phyloP scores from a whole-genome alignment of 2,329 filamentous ascomycete genomes.

The Clathrospora elynae region DNA sequence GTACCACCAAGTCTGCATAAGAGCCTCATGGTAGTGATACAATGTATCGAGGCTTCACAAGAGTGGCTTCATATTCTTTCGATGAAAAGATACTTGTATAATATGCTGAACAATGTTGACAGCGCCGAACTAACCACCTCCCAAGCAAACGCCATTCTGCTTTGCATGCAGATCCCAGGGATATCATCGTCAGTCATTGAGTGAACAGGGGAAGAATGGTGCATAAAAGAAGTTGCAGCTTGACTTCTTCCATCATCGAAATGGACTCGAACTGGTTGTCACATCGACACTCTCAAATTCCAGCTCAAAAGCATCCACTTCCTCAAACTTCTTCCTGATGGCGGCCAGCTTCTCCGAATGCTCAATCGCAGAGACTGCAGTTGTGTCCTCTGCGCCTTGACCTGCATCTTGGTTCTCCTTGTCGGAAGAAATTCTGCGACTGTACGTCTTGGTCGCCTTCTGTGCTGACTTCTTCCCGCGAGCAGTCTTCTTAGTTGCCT shows the following conservation, averaged over 20 bases:
- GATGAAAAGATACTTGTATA: too few species aligned
- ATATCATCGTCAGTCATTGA: slow-evolving; percentile 14
- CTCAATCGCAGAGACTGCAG: slow-evolving; percentile 35
- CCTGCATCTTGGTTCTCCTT: slow-evolving; percentile 49
- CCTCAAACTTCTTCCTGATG: slow-evolving; percentile 55
- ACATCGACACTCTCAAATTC: slow-evolving; percentile 57
- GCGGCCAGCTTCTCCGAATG: slow-evolving; percentile 48
- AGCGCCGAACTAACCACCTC: neutral
- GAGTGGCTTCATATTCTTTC: too few species aligned
- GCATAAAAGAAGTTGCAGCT: too few species aligned
- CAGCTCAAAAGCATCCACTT: slow-evolving; percentile 57
- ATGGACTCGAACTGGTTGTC: slow-evolving; percentile 49
- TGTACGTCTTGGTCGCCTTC: slow-evolving; percentile 39
- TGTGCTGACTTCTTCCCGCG: slow-evolving; percentile 33
- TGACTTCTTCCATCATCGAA: slow-evolving; percentile 31
- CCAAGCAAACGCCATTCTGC: slow-evolving; percentile 9
- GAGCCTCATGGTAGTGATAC: too few species aligned
- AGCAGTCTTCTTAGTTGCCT: slow-evolving; percentile 31
- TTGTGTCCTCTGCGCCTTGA: slow-evolving; percentile 32
- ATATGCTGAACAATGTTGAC: neutral
- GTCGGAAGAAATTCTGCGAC: slow-evolving; percentile 47
- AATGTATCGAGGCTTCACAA: neutral
- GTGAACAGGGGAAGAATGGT: too few species aligned
- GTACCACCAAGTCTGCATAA: slow-evolving; percentile 23
- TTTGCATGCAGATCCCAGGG: slow-evolving; percentile 2